Evolutionary conservation across 169 alveolate species (phyloP), one percentile per base, ranked within the genome.

Genomic region (Plasmodium billcollinsi): DNA sequence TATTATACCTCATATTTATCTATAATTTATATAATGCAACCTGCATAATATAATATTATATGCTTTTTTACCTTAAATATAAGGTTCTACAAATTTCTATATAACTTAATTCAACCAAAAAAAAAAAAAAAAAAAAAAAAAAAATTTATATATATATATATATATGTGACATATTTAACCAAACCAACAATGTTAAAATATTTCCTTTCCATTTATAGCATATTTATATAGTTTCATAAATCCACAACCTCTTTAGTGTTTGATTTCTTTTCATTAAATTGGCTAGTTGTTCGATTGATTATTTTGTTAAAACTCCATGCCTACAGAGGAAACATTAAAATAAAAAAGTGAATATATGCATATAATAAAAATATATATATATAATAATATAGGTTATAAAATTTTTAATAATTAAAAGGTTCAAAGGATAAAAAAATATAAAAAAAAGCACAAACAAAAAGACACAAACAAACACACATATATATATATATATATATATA

Each of bases 271-370:
- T 76, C 67, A 26, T 75, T 63, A 59, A 59, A 24, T 20, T 65
- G 76, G 20, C 67, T 49, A 21, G 65, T 58, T 45, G 75, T 49
- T 76, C 76, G 24, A 12, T 76, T 61, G 20, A 52, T 50, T 12
- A 76, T 76, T 76, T 66, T 65, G 61, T 66, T 65, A 50, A 76
- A 66, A n/a, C 89, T 76, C 89, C 89, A 76, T 20, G 52, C 62
- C 89, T 76, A 33, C 15, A 66, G 8, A 5, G 58, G 58, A 69
- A 56, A 12, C 9, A 21, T 39, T 39, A 54, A 50, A 29, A 43
- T 9, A 2, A 14, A 62, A 74, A 74, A 39, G 20, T 6, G 24
- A 18, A 50, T 18, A 49, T 18, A 24, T 6, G 24, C 21, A 24
- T 12, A 29, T 39, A 33, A 15, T 69, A 56, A 54, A 73, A 56